Evolutionary conservation across 768 basidiomycete species (phyloP), one percentile per base, ranked within the genome.

Genomic region (Termitomyces sp.): DNA sequence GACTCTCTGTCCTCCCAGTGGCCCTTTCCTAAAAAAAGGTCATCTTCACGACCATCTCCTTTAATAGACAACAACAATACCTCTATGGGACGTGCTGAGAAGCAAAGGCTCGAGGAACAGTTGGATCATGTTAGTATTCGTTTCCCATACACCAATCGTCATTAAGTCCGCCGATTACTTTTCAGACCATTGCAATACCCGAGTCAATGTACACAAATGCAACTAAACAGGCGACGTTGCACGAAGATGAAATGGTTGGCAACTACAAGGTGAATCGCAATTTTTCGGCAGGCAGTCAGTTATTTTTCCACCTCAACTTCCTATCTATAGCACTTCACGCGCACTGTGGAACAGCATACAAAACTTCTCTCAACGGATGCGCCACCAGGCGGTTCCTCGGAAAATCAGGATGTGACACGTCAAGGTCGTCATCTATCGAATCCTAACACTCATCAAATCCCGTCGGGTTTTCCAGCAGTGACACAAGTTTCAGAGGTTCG

Each of bases 101-200:
- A 48, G 4, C 39, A 29, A 26, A 50, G 44, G 44, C 14, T 20
- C 24, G 29, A 39, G 29, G 49, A 54, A 41, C 53, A 24, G 6
- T 71, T 74, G 62, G 77, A 77, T 67, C 67, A 74, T 67, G 77
- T 82, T 64, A 79, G 79, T 73, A 73, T 79, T 63, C 73, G 2
- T 46, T 34, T 31, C 27, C 26, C 14, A 20, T 26, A 20, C 37
- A n/a, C 26, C 20, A 20, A n/a, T 41, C 39, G 2, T 20, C 39
- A 9, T 41, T 20, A 10, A 41, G 18, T 20, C n/a, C 39, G 10
- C 18, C 9, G 7, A n/a, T 39, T 10, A 12, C 27, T 7, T 52
- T 12, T 5, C 26, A 60, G 59, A 16, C 22, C 29, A 26, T 49
- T 22, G 22, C 32, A 52, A 24, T 43, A n/a, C 46, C 52, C 12